These are phyloP conservation scores for Penicillium sp. DNA, from an alignment of 2,329 filamentous ascomycete species.

Conservation along the genomic window DNA sequence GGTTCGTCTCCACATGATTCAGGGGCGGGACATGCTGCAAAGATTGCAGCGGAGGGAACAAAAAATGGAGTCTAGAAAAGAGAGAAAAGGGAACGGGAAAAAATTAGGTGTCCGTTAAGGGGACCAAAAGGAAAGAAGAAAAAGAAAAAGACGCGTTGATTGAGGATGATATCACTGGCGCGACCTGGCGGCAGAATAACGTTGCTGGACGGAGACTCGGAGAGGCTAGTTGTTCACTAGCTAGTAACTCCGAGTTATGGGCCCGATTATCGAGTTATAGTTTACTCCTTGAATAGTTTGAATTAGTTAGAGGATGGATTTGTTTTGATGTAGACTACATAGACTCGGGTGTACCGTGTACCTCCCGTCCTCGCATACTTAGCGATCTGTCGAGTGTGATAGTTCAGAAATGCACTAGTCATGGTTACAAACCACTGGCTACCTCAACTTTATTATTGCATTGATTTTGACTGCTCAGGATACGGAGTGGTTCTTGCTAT, in stretches of 20 bases:
- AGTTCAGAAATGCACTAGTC: neutral
- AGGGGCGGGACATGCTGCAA: conserved; percentile 21
- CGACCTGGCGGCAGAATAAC: conserved; percentile 6
- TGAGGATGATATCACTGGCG: conserved; percentile 27
- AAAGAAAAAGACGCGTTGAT: conserved; percentile 20
- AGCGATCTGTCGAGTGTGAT: neutral
- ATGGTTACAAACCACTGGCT: neutral
- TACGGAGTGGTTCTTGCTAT: neutral
- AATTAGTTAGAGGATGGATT: neutral
- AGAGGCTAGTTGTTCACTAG: conserved; percentile 1
- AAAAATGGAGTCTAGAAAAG: neutral
- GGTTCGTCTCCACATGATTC: conserved; percentile 82
- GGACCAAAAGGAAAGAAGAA: neutral
- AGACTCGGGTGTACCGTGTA: neutral
- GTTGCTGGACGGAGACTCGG: neutral
- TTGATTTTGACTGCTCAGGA: neutral
- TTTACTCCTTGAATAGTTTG: neutral
- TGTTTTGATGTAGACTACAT: neutral
- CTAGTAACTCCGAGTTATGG: neutral
- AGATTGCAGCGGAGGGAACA: neutral
- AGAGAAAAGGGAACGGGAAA: neutral
- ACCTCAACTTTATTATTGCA: neutral
- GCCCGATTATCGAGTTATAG: neutral
- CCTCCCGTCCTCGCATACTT: neutral
- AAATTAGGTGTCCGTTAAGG: neutral